Conservation (phyloP, 345 rosid genomes). For the Lepidium aucheri region DNA sequence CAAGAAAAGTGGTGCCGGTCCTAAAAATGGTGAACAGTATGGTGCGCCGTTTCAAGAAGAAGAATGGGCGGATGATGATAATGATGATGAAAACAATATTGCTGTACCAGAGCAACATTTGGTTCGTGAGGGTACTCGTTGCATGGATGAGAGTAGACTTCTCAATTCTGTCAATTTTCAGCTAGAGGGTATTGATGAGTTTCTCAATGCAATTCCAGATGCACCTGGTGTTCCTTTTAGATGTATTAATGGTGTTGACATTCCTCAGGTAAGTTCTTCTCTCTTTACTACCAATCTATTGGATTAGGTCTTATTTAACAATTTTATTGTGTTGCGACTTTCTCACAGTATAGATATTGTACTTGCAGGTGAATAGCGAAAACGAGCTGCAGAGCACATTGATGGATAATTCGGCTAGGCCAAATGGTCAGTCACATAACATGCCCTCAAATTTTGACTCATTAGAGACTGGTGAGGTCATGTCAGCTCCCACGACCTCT, state of each 20-base stretch:
- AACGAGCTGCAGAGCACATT: conserved; percentile 7
- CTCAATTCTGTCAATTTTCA: not conserved
- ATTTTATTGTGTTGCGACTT: not conserved
- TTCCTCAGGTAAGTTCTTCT: conserved; percentile 1
- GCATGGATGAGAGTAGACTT: not conserved
- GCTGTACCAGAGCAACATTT: not conserved
- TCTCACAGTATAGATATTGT: not conserved
- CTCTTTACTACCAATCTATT: not conserved
- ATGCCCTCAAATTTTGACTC: conserved; percentile 5
- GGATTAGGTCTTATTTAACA: not conserved
- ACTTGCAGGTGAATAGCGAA: conserved; percentile 6
- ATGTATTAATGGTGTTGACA: not conserved
- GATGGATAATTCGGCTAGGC: not conserved
- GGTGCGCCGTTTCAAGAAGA: conserved; percentile 95
- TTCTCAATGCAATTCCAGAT: conserved; percentile 7
- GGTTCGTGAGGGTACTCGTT: not conserved
- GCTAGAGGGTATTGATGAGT: not conserved
- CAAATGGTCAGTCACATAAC: not conserved
- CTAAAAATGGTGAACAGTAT: conserved; percentile 93
- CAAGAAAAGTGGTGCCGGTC: conserved; percentile 96
- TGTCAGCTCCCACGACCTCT: conserved; percentile 11
- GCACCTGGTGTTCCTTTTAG: conserved; percentile 9
- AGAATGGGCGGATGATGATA: conserved; percentile 60
- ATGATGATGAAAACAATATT: not conserved
- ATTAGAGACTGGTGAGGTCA: conserved; percentile 13